Evolutionary conservation across 129 eudicot species (phyloP), one percentile per base, ranked within the genome.

Genomic region (Pulicaria dysenterica): DNA sequence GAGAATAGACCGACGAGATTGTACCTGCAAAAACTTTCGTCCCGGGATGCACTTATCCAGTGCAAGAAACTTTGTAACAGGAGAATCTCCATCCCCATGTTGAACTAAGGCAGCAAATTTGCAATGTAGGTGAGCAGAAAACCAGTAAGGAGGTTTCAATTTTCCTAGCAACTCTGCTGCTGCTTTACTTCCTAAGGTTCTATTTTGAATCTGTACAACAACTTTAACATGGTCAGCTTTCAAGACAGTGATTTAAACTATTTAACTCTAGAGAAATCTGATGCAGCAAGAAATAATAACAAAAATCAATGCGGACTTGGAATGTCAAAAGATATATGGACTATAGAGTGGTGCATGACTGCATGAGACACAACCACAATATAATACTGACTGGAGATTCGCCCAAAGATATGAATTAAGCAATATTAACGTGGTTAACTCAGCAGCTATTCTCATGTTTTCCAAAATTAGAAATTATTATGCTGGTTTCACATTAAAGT

Each of bases 81-180:
- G 88, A 56, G 82, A 88, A 56, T 96, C 97, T 72, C 58, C 76
- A 36, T 88, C 90, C 19, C 78, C 89, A 75, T 95, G 99, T 78
- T 88, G 89, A 68, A 90, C 91, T 37, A 90, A 71, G 73, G 99
- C 97, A 79, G 99, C 79, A 88, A 95, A 95, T 74, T 95, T 95
- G 86, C 97, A 95, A 82, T 95, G 99, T 14, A 95, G 69, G 76
- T 90, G 99, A 63, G 99, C 99, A 15, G 99, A 86, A 80, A 95
- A 95, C 99, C 99, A 95, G 81, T 90, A 88, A 38, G 94, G 79
- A 58, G 97, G 99, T 74, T 82, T 88, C 71, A 95, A 70, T 67
- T 90, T 88, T 63, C 79, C 88, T 78, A 95, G 75, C 76, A 95
- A 82, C 74, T 86, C 86, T 51, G 92, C 89, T 42, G 96, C 98